A percentile compares a stretch with the other conserved stretches of the same genome.
Evolutionary conservation across 768 basidiomycete species (phyloP).

Genomic region (Solioccasus polychromus): DNA sequence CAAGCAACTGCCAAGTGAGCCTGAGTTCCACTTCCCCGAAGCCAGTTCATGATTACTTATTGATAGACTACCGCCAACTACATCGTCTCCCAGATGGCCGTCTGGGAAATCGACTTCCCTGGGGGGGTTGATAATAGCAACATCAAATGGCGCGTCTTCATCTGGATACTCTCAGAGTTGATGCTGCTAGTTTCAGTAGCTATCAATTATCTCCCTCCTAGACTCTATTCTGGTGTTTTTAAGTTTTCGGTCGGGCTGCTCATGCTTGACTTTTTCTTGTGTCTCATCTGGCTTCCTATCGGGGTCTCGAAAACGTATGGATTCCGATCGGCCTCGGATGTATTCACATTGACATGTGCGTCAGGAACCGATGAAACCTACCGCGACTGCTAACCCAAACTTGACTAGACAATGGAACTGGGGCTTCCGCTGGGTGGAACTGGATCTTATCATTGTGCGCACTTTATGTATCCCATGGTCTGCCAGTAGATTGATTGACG

Average conservation of each 20-base stretch:
- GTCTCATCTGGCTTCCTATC: constrained; percentile 89
- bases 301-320: constrained; percentile 88
- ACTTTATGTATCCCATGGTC: neutral
- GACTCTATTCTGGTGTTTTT: constrained; percentile 73
- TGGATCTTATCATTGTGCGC: constrained; percentile 85
- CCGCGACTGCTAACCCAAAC: neutral
- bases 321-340: constrained; percentile 79
- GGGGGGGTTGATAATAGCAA: constrained; percentile 70
- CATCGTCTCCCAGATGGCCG: constrained; percentile 76
- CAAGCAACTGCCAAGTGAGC: constrained; percentile 80
- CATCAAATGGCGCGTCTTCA: constrained; percentile 81
- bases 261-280: constrained; percentile 85
- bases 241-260: constrained; percentile 70
- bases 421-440: constrained; percentile 85
- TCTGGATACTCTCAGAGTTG: constrained; percentile 80
- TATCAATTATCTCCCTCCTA: constrained; percentile 84
- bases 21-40: neutral
- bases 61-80: constrained; percentile 83
- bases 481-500: neutral
- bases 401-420: constrained; percentile 78
- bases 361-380: constrained; percentile 29
- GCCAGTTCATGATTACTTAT: neutral
- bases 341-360: constrained; percentile 79
- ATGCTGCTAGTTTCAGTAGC: constrained; percentile 68
- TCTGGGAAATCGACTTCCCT: constrained; percentile 81